Evolutionary conservation across 176 grass and related monocot species (phyloP), one percentile per base, ranked within the genome.

Genomic region (Ensete glaucum): DNA sequence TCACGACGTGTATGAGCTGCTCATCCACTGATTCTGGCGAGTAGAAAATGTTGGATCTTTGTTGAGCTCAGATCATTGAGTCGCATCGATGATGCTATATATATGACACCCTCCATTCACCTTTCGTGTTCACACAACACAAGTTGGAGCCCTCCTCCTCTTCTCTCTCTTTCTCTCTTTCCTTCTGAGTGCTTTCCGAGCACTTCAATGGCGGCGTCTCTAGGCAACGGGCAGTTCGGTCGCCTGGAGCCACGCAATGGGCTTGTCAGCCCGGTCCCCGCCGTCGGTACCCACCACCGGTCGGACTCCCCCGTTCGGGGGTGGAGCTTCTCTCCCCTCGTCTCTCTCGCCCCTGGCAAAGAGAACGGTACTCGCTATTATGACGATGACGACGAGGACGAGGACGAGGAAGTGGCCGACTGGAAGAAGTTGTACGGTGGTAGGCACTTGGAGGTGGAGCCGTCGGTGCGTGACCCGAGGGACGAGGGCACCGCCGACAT

Each of bases 321-420:
- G 49, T 58, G 59, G 48, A 53, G 48, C 49, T 27, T 77, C 60
- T 49, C 57, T 51, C 60, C 75, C 1, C 75, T 77, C 49, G 1
- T 52, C 58, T 10, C 43, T n/a, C 13, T 69, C 15, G 19, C 76
- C 50, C 19, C 52, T 29, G 55, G 73, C 24, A 58, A 21, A 50
- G 25, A 1, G 19, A 9, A 4, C 9, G 0, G 50, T 17, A 78
- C 57, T 14, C 0, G 50, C 1, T 76, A 52, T 25, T 9, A 72
- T 34, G 54, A 58, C 16, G 73, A 62, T 2, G 82, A 85, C 14
- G 85, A 81, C 26, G 85, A 93, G 0, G 58, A 64, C 0, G 74
- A 76, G 4, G 57, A 51, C 9, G 48, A 23, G 15, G 74, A 52
- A 49, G 43, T 24, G 48, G 49, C 15, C 48, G 75, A 77, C 49